Base-by-base conservation (phyloP, 192 early-diverging fungal species). In the Obelidium mucronatum region DNA sequence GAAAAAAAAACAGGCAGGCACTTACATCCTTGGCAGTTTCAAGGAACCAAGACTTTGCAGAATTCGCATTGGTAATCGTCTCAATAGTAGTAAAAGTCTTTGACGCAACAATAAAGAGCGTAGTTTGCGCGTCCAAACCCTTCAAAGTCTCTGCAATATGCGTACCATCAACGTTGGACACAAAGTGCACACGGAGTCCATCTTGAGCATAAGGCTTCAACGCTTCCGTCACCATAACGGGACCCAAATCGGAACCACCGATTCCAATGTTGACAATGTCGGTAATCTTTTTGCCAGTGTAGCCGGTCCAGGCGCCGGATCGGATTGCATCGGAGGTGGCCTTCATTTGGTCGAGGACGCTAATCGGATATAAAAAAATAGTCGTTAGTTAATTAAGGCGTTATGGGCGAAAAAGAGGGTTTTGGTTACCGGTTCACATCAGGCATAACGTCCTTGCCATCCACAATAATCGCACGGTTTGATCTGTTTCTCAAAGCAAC, bases 21-120 rank as follows among this genome's bases (percentile, higher is more conserved):
- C 86, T 80, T 86, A 92, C 92, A 79, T 98, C 94, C 71, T 92
- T 89, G 51, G 96, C 97, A 33, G 81, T 84, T 51, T 89, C 79
- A 54, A 98, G 83, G 86, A 98, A 97, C 97, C 97, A 99, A 34
- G 84, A 84, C 85, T 94, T 96, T 73, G 97, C 97, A 33, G 95
- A 93, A 48, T 88, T 89, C 17, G 97, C 97, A 73, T 99, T 99
- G 70, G 96, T 97, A 76, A 99, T 94, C 52, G 97, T 99, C 81
- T 99, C 97, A 82, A 98, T 97, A 53, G 97, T 99, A 26, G 97
- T 99, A 64, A 98, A 99, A 22, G 97, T 99, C 91, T 99, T 99
- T 64, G 92, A 93, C 35, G 97, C 97, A 69, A 99, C 87, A 73
- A 99, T 98, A 82, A 98, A 99, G 72, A 99, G 80, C 4, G 94